Percentiles rank a stretch among this genome's conserved stretches.
Evolutionary conservation across 2,329 filamentous ascomycete species (phyloP).

Genomic region (Ramularia endophylla): DNA sequence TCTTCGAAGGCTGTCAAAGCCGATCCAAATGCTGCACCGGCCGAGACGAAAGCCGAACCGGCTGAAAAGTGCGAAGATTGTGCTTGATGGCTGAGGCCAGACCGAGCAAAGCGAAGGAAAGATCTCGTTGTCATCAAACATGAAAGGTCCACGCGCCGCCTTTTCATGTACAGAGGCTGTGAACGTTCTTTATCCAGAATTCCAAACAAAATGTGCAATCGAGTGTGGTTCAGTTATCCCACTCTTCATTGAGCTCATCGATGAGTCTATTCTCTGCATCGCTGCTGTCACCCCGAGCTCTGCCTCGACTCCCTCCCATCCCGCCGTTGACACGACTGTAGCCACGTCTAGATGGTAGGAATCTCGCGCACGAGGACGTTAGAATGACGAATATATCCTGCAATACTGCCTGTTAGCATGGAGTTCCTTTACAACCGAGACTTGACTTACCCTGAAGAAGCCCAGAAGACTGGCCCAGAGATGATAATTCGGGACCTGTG

Average conservation of each 20-base stretch:
- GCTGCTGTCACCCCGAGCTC: constrained; percentile 41
- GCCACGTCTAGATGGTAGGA: constrained; percentile 58
- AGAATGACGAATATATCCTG: constrained; percentile 59
- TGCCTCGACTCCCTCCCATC: constrained; percentile 40
- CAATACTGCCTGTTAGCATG: not conserved
- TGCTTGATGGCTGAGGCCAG: constrained; percentile 2
- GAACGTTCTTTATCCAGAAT: too few relatives aligned
- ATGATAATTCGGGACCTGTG: constrained; percentile 88
- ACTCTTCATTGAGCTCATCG: constrained; percentile 93
- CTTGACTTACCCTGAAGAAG: constrained; percentile 64
- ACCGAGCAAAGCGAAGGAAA: too few relatives aligned
- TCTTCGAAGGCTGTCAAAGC: constrained; percentile 17
- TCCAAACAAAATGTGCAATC: not conserved
- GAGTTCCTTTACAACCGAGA: not conserved
- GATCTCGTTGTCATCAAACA: too few relatives aligned
- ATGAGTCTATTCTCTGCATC: constrained; percentile 93
- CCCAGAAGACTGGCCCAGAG: constrained; percentile 84
- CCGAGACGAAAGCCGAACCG: not conserved
- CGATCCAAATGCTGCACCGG: not conserved
- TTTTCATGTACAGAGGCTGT: too few relatives aligned
- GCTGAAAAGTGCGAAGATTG: constrained; percentile 11
- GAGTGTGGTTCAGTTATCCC: constrained; percentile 61
- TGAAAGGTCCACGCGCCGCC: too few relatives aligned
- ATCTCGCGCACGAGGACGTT: constrained; percentile 62
- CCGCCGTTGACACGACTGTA: constrained; percentile 58